Percentiles rank a stretch among this genome's conserved stretches.
These are phyloP conservation scores for Suillus clintonianus DNA, from an alignment of 768 basidiomycete genomes.

Conservation along the genomic window DNA sequence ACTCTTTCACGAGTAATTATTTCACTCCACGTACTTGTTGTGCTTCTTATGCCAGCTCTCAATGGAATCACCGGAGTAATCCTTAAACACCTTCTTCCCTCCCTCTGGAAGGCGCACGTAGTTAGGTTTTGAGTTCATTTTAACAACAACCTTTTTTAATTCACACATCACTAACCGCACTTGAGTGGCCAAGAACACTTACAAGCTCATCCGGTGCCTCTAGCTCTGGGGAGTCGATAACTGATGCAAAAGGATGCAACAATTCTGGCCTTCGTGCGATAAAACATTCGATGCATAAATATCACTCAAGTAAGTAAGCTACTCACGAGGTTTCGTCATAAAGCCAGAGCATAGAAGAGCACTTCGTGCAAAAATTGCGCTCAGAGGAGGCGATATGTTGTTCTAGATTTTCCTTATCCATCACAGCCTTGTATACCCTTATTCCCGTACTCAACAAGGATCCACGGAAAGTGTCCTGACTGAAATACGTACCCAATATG, in stretches of 20 bases:
- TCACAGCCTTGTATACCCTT: slow-evolving; percentile 64
- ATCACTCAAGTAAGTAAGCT: not conserved
- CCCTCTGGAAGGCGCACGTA: slow-evolving; percentile 69
- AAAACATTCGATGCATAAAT: not conserved
- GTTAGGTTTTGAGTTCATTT: slow-evolving; percentile 50
- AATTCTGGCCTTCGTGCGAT: slow-evolving; percentile 53
- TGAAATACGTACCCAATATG: slow-evolving; percentile 45
- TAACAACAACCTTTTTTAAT: slow-evolving; percentile 44
- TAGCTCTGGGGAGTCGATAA: slow-evolving; percentile 62
- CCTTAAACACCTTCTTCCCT: slow-evolving; percentile 45
- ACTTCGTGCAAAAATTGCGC: slow-evolving; percentile 63
- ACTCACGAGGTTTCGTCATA: slow-evolving; percentile 57
- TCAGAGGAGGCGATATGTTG: slow-evolving; percentile 54
- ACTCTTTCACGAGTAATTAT: not conserved
- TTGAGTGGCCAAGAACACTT: slow-evolving; percentile 12
- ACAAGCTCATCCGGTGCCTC: slow-evolving; percentile 54
- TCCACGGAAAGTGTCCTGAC: not conserved
- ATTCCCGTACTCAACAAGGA: not conserved
- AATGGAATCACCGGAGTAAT: slow-evolving; percentile 47
- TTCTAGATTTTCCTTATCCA: slow-evolving; percentile 54
- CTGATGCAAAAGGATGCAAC: slow-evolving; percentile 69
- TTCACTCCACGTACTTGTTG: slow-evolving; percentile 38
- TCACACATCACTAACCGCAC: not conserved
- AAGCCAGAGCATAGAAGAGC: slow-evolving; percentile 68
- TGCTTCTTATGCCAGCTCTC: slow-evolving; percentile 65